Conservation (phyloP, 192 early-diverging fungal species). For the Diversispora eburnea region DNA sequence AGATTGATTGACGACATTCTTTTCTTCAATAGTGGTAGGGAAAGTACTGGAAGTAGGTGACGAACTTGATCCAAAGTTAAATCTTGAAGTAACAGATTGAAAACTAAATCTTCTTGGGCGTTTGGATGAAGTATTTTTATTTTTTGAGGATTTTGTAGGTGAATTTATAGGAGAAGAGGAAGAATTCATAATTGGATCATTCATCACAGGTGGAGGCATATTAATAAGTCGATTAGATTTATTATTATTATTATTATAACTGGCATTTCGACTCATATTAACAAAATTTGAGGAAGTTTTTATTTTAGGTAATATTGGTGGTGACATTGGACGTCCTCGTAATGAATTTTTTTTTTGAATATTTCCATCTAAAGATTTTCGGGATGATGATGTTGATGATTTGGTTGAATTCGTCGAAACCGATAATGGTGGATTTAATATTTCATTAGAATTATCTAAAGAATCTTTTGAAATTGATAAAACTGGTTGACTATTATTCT, state of each 20-base stretch:
- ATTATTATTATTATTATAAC: not conserved
- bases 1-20: not conserved
- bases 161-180: not conserved
- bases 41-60: not conserved
- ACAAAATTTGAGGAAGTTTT: slow-evolving; percentile 1
- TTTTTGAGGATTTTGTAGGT: not conserved
- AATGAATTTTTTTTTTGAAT: slow-evolving; percentile 6
- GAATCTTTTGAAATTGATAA: not conserved
- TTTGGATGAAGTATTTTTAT: not conserved
- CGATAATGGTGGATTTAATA: too few species aligned
- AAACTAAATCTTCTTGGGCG: slow-evolving; percentile 28
- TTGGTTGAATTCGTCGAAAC: not conserved
- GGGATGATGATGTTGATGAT: not conserved
- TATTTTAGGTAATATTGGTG: slow-evolving; percentile 4
- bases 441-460: not conserved
- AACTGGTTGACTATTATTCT: slow-evolving; percentile 1
- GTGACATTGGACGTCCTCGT: not conserved
- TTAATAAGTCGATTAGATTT: slow-evolving; percentile 3
- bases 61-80: not conserved
- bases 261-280: slow-evolving; percentile 1
- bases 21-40: slow-evolving; percentile 14
- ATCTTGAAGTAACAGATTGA: slow-evolving; percentile 24
- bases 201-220: slow-evolving; percentile 18
- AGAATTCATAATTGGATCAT: slow-evolving; percentile 8
- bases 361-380: not conserved